Evolutionary conservation across 805 yeast species (phyloP), one percentile per base, ranked within the genome.

Genomic region (Kodamaea leandrae): DNA sequence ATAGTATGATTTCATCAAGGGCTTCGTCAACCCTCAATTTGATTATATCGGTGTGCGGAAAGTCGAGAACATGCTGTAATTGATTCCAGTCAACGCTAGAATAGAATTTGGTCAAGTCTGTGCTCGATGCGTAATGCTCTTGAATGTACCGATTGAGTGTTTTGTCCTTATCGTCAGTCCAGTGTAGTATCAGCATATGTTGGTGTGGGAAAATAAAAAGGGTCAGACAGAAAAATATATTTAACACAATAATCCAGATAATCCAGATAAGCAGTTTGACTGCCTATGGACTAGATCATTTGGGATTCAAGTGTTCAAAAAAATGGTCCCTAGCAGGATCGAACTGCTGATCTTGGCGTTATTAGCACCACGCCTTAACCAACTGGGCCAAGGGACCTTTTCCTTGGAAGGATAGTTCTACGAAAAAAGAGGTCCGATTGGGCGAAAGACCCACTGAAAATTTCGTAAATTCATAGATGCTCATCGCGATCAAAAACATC

Each of bases 321-420:
- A 36, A 40, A 32, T 48, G 51, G 51, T 57, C 61, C 61, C 61
- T 57, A 54, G 58, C 62, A 51, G 63, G 63, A 57, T 66, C 72
- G 72, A 66, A 67, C 72, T 63, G 72, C 72, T 66, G 72, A 67
- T 67, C 72, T 67, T 63, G 65, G 71, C 71, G 71, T 66, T 71
- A 72, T 69, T 69, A 69, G 74, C 74, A 68, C 74, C 73, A 57
- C 73, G 73, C 74, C 74, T 64, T 68, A 67, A 69, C 74, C 73
- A 68, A 68, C 74, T 68, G 68, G 74, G 74, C 74, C 73, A 68
- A 68, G 74, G 73, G 74, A 67, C 73, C 73, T 23, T 60, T 63
- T 5, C 10, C 9, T 10, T 7, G 34, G 32, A 28, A 21, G 10
- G n/a, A n/a, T n/a, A n/a, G n/a, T n/a, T n/a, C n/a, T n/a, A n/a